Conservation (phyloP, 2,329 filamentous ascomycete genomes). For the Pseudogymnoascus sp. region DNA sequence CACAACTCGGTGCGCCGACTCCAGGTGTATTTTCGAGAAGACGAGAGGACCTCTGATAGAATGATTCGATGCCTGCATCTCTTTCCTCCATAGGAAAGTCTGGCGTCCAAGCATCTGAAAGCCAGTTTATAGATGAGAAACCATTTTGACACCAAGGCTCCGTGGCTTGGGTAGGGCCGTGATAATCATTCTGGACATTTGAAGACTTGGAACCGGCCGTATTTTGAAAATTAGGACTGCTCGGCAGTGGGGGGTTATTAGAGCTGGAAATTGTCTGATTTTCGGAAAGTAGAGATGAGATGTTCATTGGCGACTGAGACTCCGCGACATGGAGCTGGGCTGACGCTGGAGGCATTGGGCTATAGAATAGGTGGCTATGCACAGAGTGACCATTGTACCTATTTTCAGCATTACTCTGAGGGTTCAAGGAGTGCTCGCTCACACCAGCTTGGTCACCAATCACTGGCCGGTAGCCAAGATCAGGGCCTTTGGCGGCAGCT, state of each 20-base stretch:
- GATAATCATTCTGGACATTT: not conserved
- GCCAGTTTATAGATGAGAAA: conserved; percentile 22
- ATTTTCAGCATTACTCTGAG: not conserved
- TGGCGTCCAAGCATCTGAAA: conserved; percentile 21
- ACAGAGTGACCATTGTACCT: not conserved
- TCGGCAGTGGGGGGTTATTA: not conserved
- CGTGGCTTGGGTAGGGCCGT: not conserved
- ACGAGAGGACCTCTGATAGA: not conserved
- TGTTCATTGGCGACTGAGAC: conserved; percentile 9
- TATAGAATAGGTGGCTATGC: not conserved
- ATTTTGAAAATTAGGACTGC: not conserved
- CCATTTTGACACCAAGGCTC: conserved; percentile 16
- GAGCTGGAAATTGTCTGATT: not conserved
- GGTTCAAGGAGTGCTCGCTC: not conserved
- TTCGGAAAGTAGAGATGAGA: not conserved
- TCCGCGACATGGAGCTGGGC: not conserved
- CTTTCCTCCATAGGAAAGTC: conserved; percentile 13
- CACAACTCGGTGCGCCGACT: not conserved
- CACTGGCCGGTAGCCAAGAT: not conserved
- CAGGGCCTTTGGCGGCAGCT: not conserved
- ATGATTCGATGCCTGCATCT: not conserved
- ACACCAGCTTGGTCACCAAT: not conserved
- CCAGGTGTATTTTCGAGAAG: not conserved
- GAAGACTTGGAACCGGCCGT: not conserved
- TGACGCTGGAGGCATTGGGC: not conserved